Percentiles rank a stretch among this genome's conserved stretches.
Conservation (phyloP, 1,284 basidiomycete genomes). For the Paramarasmius palmivorus region DNA sequence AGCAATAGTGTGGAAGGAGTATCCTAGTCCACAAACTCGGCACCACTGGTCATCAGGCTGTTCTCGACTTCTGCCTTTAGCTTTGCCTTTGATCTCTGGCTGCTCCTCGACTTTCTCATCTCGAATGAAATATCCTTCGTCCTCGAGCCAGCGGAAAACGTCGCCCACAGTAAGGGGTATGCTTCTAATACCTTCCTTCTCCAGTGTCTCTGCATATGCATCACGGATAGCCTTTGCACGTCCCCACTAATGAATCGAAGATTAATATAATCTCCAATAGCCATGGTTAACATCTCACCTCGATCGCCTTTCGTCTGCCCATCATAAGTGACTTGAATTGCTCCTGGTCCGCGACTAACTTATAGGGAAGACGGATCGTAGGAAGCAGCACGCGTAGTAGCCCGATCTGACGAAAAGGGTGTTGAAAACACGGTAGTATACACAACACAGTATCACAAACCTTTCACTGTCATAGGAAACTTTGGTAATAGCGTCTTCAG, state of each 20-base stretch:
- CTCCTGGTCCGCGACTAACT: slow-evolving; percentile 42
- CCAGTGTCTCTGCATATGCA: slow-evolving; percentile 40
- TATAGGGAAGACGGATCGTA: slow-evolving; percentile 47
- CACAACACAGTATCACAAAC: slow-evolving; percentile 29
- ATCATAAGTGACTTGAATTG: slow-evolving; percentile 48
- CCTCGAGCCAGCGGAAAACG: slow-evolving; percentile 60
- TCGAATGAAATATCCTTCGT: slow-evolving; percentile 49
- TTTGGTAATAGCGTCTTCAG: slow-evolving; percentile 46
- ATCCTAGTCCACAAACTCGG: slow-evolving; percentile 14
- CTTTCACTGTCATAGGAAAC: slow-evolving; percentile 62
- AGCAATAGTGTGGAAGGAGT: slow-evolving; percentile 6
- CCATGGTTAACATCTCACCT: slow-evolving; percentile 42
- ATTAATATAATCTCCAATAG: slow-evolving; percentile 12
- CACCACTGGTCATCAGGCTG: slow-evolving; percentile 14
- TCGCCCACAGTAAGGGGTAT: slow-evolving; percentile 50
- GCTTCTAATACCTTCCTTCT: slow-evolving; percentile 14
- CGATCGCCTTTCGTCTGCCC: slow-evolving; percentile 70
- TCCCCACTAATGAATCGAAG: slow-evolving; percentile 54
- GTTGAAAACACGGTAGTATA: slow-evolving; percentile 8
- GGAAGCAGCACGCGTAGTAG: neutral
- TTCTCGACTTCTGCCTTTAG: slow-evolving; percentile 3
- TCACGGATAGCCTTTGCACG: slow-evolving; percentile 54
- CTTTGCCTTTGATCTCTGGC: slow-evolving; percentile 1
- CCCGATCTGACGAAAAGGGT: neutral
- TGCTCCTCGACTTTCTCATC: slow-evolving; percentile 5